Evolutionary conservation across 2,329 filamentous ascomycete species (phyloP), one percentile per base, ranked within the genome.

Genomic region (Curvularia eragrostidis): DNA sequence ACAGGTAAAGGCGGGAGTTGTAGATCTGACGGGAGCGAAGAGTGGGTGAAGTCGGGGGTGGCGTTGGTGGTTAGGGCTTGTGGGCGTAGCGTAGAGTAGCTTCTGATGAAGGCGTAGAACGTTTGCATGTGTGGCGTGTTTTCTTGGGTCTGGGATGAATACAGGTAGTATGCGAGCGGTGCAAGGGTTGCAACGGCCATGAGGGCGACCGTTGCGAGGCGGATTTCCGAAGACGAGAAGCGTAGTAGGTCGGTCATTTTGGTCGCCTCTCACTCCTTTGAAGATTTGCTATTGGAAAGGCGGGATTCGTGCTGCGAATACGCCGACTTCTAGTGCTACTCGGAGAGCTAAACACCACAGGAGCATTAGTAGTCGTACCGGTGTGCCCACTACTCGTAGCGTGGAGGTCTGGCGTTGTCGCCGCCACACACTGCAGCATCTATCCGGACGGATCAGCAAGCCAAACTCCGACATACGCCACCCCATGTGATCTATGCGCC

Each of bases 1-100:
- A 71, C 70, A 54, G 75, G 64, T 24, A 77, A 75, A 5, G 68
- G 50, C 1, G 76, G 74, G 64, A 80, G 76, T 7, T 72, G 72
- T 8, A 82, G 70, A 77, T 79, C 42, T 68, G 61, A 2, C 79
- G 80, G 8, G 80, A 70, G 4, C 78, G 75, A 44, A 68, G 69
- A 34, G 59, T 82, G 78, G 8, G 65, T 72, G 62, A 82, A 82
- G 43, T 75, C 63, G 6, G 65, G 61, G 2, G 76, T 70, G 23
- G 78, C 74, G 3, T 71, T 67, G 7, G 68, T 61, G 15, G 77
- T 70, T 19, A 83, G 73, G n/a, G 72, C 71, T 23, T 74, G 58
- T 5, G 77, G 71, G 1, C 75, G 78, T 3, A 80, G 75, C 32
- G 75, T 78, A 44, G 70, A 67, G 56, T 82, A 82, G 55, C 75